Base-by-base conservation (phyloP, 345 rosid genomes). In the Corchorus capsularis region DNA sequence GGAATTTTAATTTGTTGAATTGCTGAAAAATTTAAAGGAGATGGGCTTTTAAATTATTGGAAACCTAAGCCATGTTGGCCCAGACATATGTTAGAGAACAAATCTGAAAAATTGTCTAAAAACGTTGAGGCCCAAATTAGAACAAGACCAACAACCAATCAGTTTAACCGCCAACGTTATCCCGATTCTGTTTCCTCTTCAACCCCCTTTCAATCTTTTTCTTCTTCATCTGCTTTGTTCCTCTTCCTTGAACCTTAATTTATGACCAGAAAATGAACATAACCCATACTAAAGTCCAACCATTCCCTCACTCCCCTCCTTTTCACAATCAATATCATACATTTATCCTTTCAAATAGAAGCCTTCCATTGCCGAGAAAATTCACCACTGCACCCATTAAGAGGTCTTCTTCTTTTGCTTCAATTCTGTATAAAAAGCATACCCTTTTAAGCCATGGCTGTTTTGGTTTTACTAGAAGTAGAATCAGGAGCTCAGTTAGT, bases 271-370 rank as follows among this genome's bases (percentile, higher is more conserved):
- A 12, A 5, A 81, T 88, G 89, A 79, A 73, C 73, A 50, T 77
- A 63, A 84, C 79, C 76, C 55, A 55, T 12, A 35, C 79, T 53
- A 81, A 80, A 22, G 37, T 75, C 50, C 89, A 81, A 0, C 37
- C 78, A 41, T 76, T 82, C 35, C 66, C 83, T 15, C 76, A 62
- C 1, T 77, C 77, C 10, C 79, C 76, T 47, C 54, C 63, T 63
- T 53, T 83, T 79, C 77, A 54, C 41, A 76, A 22, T 1, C 27
- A 27, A 27, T 27, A 0, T 35, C 82, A 22, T 37, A 34, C 54
- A 6, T 55, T 32, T n/a, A 12, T 35, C 64, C 39, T 73, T 0
- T 39, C 37, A 54, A 61, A 81, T 22, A 83, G 61, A 39, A 76
- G 63, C n/a, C 71, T 78, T 20, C 81, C 55, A 0, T 75, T 80